Evolutionary conservation across 495 filamentous ascomycete genomes (phyloP).

Genomic region (Talaromyces stipitatus): DNA sequence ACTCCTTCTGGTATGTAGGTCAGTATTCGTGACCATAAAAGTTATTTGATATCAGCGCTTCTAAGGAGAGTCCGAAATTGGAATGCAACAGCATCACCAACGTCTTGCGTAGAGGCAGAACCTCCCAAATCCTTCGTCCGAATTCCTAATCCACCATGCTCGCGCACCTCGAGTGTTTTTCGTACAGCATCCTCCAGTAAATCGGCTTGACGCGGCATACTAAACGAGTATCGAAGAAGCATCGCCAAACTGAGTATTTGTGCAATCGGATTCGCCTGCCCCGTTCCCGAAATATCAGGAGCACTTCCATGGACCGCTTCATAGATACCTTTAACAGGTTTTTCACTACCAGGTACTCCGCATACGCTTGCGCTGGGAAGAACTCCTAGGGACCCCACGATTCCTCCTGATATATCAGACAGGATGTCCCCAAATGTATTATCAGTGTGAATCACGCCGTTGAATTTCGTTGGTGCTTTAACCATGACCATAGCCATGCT

Average conservation of each 20-base stretch:
- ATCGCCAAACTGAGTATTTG: slow-evolving; percentile 52
- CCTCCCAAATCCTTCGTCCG: slow-evolving; percentile 78
- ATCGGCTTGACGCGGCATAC: slow-evolving; percentile 19
- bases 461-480: slow-evolving; percentile 72
- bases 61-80: background rate
- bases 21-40: no score
- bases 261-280: slow-evolving; percentile 74
- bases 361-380: slow-evolving; percentile 86
- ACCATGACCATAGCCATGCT: slow-evolving; percentile 47
- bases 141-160: slow-evolving; percentile 37
- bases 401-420: slow-evolving; percentile 84
- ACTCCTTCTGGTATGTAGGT: no score
- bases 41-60: background rate
- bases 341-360: slow-evolving; percentile 54
- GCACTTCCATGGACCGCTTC: slow-evolving; percentile 87
- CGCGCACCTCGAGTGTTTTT: background rate
- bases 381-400: slow-evolving; percentile 79
- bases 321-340: slow-evolving; percentile 56
- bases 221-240: slow-evolving; percentile 26
- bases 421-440: slow-evolving; percentile 89
- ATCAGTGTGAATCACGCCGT: slow-evolving; percentile 88
- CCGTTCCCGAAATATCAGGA: slow-evolving; percentile 82
- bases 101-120: slow-evolving; percentile 58
- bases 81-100: slow-evolving; percentile 67
- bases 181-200: slow-evolving; percentile 24